Percentiles rank a stretch among this genome's conserved stretches.
Conservation (phyloP, 441 rosid species). For the Gossypium lobatum region DNA sequence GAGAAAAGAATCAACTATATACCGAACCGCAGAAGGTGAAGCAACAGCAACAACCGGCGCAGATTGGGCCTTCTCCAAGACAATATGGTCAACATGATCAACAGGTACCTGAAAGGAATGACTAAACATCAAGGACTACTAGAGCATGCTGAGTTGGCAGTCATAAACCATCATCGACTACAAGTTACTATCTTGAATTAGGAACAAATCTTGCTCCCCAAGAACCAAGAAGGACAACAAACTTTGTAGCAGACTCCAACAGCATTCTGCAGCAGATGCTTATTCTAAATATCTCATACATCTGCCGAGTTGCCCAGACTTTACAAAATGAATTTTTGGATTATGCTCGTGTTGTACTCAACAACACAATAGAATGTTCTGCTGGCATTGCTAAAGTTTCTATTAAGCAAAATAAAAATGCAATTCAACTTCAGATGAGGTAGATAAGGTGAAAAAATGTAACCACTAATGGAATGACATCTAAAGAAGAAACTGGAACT, state of each 20-base stretch:
- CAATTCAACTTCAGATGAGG: not conserved
- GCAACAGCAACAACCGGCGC: constrained; percentile 82
- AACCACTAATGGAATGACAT: not conserved
- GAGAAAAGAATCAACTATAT: constrained; percentile 16
- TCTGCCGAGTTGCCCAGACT: not conserved
- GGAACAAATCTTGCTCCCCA: not conserved
- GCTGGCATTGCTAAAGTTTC: not conserved
- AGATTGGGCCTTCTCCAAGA: constrained; percentile 59
- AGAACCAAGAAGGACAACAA: not conserved
- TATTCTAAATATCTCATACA: constrained; percentile 1
- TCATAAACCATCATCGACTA: not conserved
- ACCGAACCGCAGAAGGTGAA: constrained; percentile 88
- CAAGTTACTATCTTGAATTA: constrained; percentile 1
- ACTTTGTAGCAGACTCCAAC: not conserved
- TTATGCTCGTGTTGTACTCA: not conserved
- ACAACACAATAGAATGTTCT: not conserved
- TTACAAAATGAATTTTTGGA: constrained; percentile 8
- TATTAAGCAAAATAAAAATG: not conserved
- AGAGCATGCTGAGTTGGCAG: not conserved
- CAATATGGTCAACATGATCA: constrained; percentile 49
- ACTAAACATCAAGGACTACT: constrained; percentile 16
- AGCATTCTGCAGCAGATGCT: not conserved
- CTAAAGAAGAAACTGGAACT: not conserved
- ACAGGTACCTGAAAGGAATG: constrained; percentile 55
- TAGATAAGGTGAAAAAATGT: constrained; percentile 3